Evolutionary conservation across 1,284 basidiomycete genomes (phyloP).

Genomic region (Clitocybe nebularis): DNA sequence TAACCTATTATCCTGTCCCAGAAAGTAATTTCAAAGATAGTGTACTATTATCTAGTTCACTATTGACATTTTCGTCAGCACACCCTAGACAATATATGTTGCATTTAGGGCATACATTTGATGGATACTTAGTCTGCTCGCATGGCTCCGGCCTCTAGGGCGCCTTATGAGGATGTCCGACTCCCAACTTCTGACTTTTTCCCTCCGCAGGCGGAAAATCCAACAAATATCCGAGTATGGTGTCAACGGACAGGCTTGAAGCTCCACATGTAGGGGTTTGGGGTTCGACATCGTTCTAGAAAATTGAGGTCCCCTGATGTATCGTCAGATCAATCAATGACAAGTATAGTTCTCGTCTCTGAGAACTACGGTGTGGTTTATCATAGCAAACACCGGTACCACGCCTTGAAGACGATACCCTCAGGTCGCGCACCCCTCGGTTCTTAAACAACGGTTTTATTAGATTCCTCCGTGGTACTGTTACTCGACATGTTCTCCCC

Average conservation of each 20-base stretch:
- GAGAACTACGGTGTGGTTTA: constrained; percentile 34
- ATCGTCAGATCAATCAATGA: constrained; percentile 60
- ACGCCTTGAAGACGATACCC: constrained; percentile 81
- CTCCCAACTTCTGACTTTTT: constrained; percentile 44
- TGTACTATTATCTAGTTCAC: constrained; percentile 80
- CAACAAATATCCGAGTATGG: constrained; percentile 81
- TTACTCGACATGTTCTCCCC: constrained; percentile 59
- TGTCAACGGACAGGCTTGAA: constrained; percentile 90
- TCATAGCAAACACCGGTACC: constrained; percentile 11
- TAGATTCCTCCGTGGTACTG: constrained; percentile 47
- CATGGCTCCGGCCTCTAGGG: constrained; percentile 84
- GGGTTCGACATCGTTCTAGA: constrained; percentile 76
- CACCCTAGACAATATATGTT: constrained; percentile 42
- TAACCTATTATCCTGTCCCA: constrained; percentile 75
- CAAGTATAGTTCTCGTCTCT: constrained; percentile 73
- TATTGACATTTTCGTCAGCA: constrained; percentile 82
- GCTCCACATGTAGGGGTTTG: constrained; percentile 73
- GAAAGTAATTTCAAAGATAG: constrained; percentile 62
- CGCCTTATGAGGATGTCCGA: constrained; percentile 70
- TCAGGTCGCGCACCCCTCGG: constrained; percentile 46
- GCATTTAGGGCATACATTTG: background rate
- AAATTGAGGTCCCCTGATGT: constrained; percentile 66
- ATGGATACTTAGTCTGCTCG: constrained; percentile 65
- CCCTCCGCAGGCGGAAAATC: constrained; percentile 47
- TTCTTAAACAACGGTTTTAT: constrained; percentile 34